A percentile compares a stretch with the other conserved stretches of the same genome.
Conservation (phyloP, 495 filamentous ascomycete species). For the Cercophora samala region DNA sequence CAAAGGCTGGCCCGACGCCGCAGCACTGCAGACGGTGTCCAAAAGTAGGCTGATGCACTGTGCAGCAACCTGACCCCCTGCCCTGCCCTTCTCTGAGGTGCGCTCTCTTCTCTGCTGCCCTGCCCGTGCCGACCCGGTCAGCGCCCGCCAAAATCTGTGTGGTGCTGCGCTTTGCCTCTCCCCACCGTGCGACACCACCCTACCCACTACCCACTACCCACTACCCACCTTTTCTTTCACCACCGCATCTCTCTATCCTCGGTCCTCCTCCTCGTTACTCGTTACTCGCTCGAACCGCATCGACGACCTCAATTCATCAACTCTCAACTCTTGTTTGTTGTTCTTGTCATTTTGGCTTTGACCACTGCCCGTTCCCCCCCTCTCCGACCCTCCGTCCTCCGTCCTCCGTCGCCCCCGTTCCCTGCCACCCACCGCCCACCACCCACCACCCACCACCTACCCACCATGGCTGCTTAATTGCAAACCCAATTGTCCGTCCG, state of each 20-base stretch:
- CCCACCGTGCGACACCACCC: constrained; percentile 5
- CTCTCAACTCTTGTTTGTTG: constrained; percentile 2
- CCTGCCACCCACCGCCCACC: too few species aligned
- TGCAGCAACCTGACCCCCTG: background rate
- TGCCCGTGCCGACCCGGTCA: background rate
- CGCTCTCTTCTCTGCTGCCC: background rate
- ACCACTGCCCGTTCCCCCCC: background rate
- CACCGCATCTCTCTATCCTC: background rate
- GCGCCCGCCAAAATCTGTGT: background rate
- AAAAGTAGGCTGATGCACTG: background rate
- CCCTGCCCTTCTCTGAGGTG: too few species aligned
- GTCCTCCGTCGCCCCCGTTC: background rate
- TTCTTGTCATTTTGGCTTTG: constrained; percentile 2
- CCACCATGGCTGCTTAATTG: constrained; percentile 29
- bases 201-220: too few species aligned
- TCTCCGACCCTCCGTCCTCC: background rate
- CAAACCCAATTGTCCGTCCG: constrained; percentile 17
- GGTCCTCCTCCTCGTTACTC: constrained; percentile 3
- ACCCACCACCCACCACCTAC: too few species aligned
- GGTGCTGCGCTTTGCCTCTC: constrained; percentile 1
- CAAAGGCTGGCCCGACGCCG: constrained; percentile 18
- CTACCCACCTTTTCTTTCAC: constrained; percentile 8
- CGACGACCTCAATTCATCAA: background rate
- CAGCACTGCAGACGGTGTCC: constrained; percentile 16
- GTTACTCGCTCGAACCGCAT: background rate